Base-by-base conservation (phyloP, 345 rosid genomes). In the Arabis hirsuta region DNA sequence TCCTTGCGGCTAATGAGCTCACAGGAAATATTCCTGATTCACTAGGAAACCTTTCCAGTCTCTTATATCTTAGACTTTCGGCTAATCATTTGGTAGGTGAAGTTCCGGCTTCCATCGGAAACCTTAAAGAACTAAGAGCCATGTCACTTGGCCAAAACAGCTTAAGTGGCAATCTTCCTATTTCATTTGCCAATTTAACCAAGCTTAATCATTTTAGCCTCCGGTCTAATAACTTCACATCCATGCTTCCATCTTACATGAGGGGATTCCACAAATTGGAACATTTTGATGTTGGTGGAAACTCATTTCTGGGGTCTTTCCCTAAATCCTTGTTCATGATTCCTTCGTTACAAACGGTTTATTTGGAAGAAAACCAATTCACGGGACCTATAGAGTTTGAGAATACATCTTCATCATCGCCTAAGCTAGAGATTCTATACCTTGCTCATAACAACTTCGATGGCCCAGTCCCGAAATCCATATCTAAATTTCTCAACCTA, bases 11-110 rank as follows among this genome's bases (percentile, higher is more conserved):
- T 32, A 32, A 32, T 6, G 36, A 32, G 36, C 36, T 32, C 36
- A 32, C 7, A 32, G 73, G 63, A 41, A 54, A 68, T 22, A 32
- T 68, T 7, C 73, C 65, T 20, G 45, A 64, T 68, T 68, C 73
- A 16, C 9, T 68, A 44, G 64, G 64, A 26, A 67, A 43, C 29
- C 72, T 67, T 67, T 67, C 72, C 42, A 8, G 6, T 29, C 72
- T 67, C 53, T 27, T 8, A 42, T 0, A 7, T 5, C 16, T 66
- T 52, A 12, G 24, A 3, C 62, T 67, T 43, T 12, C 20, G 9
- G 4, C 1, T 9, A 64, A 64, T 34, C 9, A 36, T 16, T 36
- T 64, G 5, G 56, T 64, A 5, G 57, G 69, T 34, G 3, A 12
- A 26, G 22, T 64, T 34, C 69, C 69, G 0, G 1, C 32, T 34